Percentiles rank a stretch among this genome's conserved stretches.
Evolutionary conservation across 768 basidiomycete species (phyloP).

Genomic region (Amanita rubescens): DNA sequence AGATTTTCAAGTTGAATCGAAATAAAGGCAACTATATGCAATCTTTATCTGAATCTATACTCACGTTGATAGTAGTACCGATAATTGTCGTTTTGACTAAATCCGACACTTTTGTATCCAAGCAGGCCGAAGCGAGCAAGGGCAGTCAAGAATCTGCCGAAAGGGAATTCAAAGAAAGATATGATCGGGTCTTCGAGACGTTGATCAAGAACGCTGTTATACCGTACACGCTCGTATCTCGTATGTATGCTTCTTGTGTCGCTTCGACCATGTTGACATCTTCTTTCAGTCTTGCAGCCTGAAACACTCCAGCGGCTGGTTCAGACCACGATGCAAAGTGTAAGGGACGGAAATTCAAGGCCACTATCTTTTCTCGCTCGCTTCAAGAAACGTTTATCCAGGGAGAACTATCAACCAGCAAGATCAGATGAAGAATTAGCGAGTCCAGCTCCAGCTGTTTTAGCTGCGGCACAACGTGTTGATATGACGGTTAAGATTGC

Average conservation of each 20-base stretch:
- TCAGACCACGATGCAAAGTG: background rate
- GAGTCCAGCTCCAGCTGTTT: background rate
- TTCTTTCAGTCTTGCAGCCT: background rate
- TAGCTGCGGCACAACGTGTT: background rate
- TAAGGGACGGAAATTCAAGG: background rate
- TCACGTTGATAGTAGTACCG: slow-evolving; percentile 15
- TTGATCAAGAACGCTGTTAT: background rate
- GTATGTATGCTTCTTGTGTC: background rate
- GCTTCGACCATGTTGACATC: background rate
- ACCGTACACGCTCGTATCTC: background rate
- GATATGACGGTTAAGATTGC: background rate
- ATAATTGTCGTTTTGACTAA: slow-evolving; percentile 25
- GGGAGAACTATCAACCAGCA: no score
- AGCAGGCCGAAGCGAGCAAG: no score
- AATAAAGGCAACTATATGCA: slow-evolving; percentile 6
- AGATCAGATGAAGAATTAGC: background rate
- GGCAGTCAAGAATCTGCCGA: background rate
- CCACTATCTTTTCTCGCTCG: no score
- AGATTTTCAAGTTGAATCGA: slow-evolving; percentile 12
- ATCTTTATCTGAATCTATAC: background rate
- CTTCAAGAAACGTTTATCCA: no score
- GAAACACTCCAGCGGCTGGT: background rate
- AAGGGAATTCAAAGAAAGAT: background rate
- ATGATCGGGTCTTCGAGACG: background rate
- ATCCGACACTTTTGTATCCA: slow-evolving; percentile 18